Evolutionary conservation across 345 rosid species (phyloP), one percentile per base, ranked within the genome.

Genomic region (Linum trigynum): DNA sequence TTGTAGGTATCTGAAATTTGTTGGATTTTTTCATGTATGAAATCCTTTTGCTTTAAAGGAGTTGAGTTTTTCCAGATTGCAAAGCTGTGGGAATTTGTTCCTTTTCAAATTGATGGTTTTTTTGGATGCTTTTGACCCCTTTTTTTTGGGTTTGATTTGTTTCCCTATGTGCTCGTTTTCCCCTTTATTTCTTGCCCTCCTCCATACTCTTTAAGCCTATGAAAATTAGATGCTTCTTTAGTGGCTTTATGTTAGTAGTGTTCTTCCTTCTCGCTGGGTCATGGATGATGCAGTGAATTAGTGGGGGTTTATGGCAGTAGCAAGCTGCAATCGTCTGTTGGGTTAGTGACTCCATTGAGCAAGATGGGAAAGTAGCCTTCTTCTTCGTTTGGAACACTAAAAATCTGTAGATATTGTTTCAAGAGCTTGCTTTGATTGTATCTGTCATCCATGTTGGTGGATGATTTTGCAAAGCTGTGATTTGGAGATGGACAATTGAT

Each of bases 141-240:
- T 41, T 5, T 43, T 17, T 57, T 14, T 38, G 41, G 65, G 55
- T 78, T 53, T 62, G 16, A 7, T 42, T 38, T 5, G 50, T 39
- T 38, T 3, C 37, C 40, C 9, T 5, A 5, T 62, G 16, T 58
- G 55, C 50, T 57, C 15, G 5, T 65, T 12, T 48, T 10, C 4
- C 37, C 55, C 36, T 59, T 5, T 1, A 48, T n/a, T 57, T 35
- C 8, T 61, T 9, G 40, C 32, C 32, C 32, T 23, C 32, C 32
- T 23, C 32, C 32, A 23, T 23, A 23, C 32, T 23, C 32, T 23
- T 23, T 23, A 23, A 23, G 32, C 0, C 32, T 23, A 23, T 23
- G 32, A 23, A 23, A 23, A 23, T 23, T 23, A 23, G 32, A 23
- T 23, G 32, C 32, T 23, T 23, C 32, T 23, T 23, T 23, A 23